Conservation (phyloP, 2,329 filamentous ascomycete genomes). For the Talaromyces sp. region DNA sequence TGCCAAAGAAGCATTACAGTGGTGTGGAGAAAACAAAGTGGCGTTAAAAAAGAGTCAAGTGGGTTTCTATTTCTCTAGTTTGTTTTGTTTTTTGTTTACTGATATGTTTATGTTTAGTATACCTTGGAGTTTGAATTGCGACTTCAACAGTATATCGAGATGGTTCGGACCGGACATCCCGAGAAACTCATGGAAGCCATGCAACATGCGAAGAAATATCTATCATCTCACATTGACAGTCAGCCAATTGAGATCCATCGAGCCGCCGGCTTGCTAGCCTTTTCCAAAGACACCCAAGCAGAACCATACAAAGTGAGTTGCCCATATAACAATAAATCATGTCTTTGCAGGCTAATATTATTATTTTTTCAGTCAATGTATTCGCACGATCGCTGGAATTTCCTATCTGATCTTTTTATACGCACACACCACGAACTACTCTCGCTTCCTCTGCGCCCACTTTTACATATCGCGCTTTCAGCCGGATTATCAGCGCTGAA, state of each 20-base stretch:
- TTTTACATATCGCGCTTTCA: constrained; percentile 85
- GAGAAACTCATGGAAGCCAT: constrained; percentile 71
- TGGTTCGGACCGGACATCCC: constrained; percentile 65
- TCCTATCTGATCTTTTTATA: constrained; percentile 76
- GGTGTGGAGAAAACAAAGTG: constrained; percentile 93
- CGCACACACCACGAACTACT: constrained; percentile 82
- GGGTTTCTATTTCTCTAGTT: constrained; percentile 23
- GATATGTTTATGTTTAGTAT: constrained; percentile 46
- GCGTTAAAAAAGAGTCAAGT: constrained; percentile 83
- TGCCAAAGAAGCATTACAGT: constrained; percentile 74
- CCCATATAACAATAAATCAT: background rate
- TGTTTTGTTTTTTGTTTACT: constrained; percentile 4
- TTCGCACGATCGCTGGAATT: constrained; percentile 65
- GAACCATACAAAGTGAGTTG: constrained; percentile 56
- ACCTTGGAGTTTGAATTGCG: constrained; percentile 90
- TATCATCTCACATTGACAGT: constrained; percentile 64
- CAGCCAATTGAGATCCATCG: constrained; percentile 66
- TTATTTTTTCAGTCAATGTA: constrained; percentile 59
- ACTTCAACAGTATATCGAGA: constrained; percentile 90
- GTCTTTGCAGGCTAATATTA: background rate
- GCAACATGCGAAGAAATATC: constrained; percentile 74
- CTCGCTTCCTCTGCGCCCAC: constrained; percentile 72
- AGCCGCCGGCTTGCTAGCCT: constrained; percentile 77
- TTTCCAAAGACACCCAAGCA: constrained; percentile 56
- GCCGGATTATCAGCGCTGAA: constrained; percentile 93